phyloP scores from a whole-genome alignment of 768 basidiomycete species.

The Auricularia heimuer region DNA sequence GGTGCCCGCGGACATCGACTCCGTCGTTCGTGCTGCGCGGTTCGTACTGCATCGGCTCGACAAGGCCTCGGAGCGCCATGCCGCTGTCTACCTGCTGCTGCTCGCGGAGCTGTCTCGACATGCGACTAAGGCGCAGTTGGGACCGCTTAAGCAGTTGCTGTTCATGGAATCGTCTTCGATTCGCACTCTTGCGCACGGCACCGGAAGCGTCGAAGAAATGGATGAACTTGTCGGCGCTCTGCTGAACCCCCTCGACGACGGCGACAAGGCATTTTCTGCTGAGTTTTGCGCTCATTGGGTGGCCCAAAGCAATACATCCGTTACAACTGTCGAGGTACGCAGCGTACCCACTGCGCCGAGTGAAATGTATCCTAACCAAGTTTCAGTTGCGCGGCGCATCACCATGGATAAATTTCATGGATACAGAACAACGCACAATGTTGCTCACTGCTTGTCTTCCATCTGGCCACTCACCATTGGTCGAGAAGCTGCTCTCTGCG shows the following conservation, averaged over 20 bases:
- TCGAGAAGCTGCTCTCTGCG: not conserved
- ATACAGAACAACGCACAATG: constrained; percentile 29
- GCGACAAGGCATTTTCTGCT: constrained; percentile 32
- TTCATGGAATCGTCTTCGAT: constrained; percentile 6
- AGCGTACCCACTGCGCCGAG: too few species aligned
- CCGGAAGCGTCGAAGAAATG: constrained; percentile 13
- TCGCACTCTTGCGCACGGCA: constrained; percentile 1
- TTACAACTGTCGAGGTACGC: constrained; percentile 8
- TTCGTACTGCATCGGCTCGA: not conserved
- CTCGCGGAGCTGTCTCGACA: constrained; percentile 13
- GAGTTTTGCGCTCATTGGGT: constrained; percentile 38
- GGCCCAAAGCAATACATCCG: not conserved
- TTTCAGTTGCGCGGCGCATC: not conserved
- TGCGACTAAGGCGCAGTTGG: not conserved
- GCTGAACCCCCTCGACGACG: constrained; percentile 26
- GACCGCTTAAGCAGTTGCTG: constrained; percentile 3
- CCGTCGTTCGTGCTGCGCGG: not conserved
- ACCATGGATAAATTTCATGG: constrained; percentile 54
- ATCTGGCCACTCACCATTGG: not conserved
- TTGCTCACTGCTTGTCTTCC: constrained; percentile 28
- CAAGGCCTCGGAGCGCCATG: not conserved
- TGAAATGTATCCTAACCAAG: not conserved
- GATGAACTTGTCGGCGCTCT: constrained; percentile 27
- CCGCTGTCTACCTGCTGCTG: constrained; percentile 17
- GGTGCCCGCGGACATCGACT: not conserved